Base-by-base conservation (phyloP, 768 basidiomycete genomes). In the Dacryopinax spathularia region DNA sequence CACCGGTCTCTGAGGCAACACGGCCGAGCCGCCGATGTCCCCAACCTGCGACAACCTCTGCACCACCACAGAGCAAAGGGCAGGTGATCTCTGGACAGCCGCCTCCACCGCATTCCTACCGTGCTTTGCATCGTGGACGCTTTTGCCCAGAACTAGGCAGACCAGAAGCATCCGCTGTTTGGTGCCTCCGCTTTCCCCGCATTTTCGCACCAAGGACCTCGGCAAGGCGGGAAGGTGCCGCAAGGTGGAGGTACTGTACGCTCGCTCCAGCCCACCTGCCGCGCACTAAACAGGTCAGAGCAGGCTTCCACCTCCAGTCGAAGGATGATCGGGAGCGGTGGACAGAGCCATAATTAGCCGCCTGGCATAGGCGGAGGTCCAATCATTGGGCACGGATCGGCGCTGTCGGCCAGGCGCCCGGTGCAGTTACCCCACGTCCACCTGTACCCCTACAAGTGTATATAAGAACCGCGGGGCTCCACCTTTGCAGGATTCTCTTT, bases 301-400 rank as follows among this genome's bases (percentile, higher is more conserved):
- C 48, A 56, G 48, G 25, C 22, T 56, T 56, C 48, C 48, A 56
- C 48, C 48, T 56, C 48, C 48, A 56, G 48, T 56, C 48, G 9
- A 25, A 15, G 9, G 29, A 6, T 29, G 25, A 27, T 56, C 29
- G 5, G 25, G 48, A 27, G 18, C 48, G 29, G 2, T 6, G 3
- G 10, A 9, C 9, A 7, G 13, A 37, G 10, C 48, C 25, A 56
- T 56, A 56, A 56, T 56, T 56, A 56, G 31, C 10, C 48, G 6
- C n/a, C 25, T 56, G 39, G 25, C 25, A 13, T 29, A 27, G 48
- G 48, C 48, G 48, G 48, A 56, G 48, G 48, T 3, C 48, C 48
- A 56, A 56, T 56, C 13, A 31, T 20, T 29, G 48, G 25, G 3
- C 31, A 13, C 48, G 5, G 15, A 27, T 56, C 48, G 48, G 48